Conservation (phyloP, 2,329 filamentous ascomycete species). For the Cercospora sp. region DNA sequence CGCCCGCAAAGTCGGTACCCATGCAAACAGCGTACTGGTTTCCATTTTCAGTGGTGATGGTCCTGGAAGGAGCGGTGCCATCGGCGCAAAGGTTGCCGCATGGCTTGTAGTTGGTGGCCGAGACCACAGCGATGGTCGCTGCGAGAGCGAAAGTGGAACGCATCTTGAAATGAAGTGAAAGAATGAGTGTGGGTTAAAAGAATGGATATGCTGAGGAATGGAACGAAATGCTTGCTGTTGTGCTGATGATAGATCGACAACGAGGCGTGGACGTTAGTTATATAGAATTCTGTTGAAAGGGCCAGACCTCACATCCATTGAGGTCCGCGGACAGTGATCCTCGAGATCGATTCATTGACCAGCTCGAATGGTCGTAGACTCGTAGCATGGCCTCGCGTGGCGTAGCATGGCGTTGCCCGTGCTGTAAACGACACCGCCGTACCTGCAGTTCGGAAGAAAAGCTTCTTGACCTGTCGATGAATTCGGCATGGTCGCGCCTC, state of each 20-base stretch:
- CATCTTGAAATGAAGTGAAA: background rate
- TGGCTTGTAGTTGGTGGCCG: background rate
- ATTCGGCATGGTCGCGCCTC: background rate
- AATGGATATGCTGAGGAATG: background rate
- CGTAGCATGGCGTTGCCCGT: slow-evolving; percentile 2
- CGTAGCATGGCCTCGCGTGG: background rate
- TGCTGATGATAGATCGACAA: background rate
- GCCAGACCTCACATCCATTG: background rate
- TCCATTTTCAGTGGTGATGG: background rate
- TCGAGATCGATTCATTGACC: background rate
- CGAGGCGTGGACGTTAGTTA: background rate
- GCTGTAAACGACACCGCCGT: slow-evolving; percentile 2
- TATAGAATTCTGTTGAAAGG: background rate
- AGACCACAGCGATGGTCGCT: slow-evolving; percentile 1
- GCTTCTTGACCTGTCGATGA: background rate
- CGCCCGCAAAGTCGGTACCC: background rate
- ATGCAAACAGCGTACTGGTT: background rate
- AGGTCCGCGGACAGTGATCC: background rate
- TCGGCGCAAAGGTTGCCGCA: background rate
- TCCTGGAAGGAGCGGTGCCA: background rate
- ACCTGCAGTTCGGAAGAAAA: background rate
- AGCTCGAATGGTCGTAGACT: background rate
- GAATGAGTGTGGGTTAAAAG: background rate
- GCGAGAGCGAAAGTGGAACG: background rate
- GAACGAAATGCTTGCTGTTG: background rate